These are phyloP conservation scores for Talaromyces rugulosus DNA, from an alignment of 2,329 filamentous ascomycete genomes.

Conservation along the genomic window DNA sequence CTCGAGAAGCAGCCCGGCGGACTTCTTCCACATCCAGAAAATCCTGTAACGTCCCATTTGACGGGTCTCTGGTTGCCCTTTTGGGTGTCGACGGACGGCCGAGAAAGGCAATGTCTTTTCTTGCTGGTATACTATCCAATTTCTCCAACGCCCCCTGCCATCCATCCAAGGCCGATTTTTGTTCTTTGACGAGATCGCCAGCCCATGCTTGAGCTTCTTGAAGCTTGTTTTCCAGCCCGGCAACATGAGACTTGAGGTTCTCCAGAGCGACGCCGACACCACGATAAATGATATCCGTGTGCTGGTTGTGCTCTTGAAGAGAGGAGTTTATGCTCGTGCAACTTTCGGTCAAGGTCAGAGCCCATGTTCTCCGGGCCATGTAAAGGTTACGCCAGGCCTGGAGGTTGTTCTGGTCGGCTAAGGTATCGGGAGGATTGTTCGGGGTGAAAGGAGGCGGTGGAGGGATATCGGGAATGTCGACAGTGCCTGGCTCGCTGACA, in stretches of 20 bases:
- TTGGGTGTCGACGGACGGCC: slow-evolving; percentile 38
- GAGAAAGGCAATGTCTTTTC: slow-evolving; percentile 40
- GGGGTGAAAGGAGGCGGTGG: slow-evolving; percentile 59
- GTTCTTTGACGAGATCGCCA: slow-evolving; percentile 41
- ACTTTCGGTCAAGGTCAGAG: slow-evolving; percentile 63
- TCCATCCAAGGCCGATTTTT: slow-evolving; percentile 39
- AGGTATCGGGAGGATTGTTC: slow-evolving; percentile 67
- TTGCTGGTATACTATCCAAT: slow-evolving; percentile 39
- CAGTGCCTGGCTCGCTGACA: slow-evolving; percentile 45
- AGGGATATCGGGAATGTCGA: slow-evolving; percentile 49
- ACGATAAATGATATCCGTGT: slow-evolving; percentile 57
- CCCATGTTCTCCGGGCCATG: slow-evolving; percentile 76
- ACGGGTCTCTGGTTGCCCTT: slow-evolving; percentile 37
- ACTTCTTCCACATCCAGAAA: slow-evolving; percentile 72
- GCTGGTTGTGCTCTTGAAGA: slow-evolving; percentile 51
- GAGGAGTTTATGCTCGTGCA: slow-evolving; percentile 62
- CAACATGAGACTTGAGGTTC: slow-evolving; percentile 56
- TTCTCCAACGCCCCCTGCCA: slow-evolving; percentile 37
- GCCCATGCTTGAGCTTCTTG: slow-evolving; percentile 45
- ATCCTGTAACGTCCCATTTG: slow-evolving; percentile 62
- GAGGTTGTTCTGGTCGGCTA: slow-evolving; percentile 73
- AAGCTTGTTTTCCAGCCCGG: slow-evolving; percentile 41
- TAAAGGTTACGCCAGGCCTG: slow-evolving; percentile 87
- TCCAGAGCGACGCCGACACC: slow-evolving; percentile 80
- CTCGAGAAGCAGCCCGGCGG: slow-evolving; percentile 65